Base-by-base conservation (phyloP, 805 yeast species). In the Sporopachydermia quercuum region DNA sequence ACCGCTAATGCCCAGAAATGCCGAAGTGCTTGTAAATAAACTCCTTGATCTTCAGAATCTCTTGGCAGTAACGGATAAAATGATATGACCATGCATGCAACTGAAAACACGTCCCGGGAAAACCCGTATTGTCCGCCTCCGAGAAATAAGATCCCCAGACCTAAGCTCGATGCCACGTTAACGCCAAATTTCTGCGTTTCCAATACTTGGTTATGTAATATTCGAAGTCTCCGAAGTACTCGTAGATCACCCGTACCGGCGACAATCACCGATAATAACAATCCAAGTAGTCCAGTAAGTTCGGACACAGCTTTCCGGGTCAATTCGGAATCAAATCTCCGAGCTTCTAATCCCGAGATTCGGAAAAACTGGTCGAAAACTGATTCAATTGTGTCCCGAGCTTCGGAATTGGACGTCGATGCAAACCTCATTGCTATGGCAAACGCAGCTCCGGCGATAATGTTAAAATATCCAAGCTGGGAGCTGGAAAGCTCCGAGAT, bases 71-170 rank as follows among this genome's bases (percentile, higher is more conserved):
- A 63, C 2, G 96, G 96, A 47, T 84, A 76, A n/a, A 82, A 62
- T 0, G 96, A 69, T 0, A 84, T 70, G 1, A 85, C 59, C 48
- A 91, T 64, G 2, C 78, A 56, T 0, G 87, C 94, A 40, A 77
- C 61, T 2, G 84, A 74, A 49, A 79, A 62, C 41, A 73, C 68
- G 3, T 80, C 71, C 4, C 58, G 68, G 33, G 73, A 66, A 42
- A 91, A 70, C 0, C 94, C 86, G 55, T 75, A 85, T 54, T 85
- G 96, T 0, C 97, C 96, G 1, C 95, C 91, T 0, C 96, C 96
- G 30, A 91, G 56, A 52, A 89, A 87, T 40, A 89, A 61, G 49
- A 89, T 75, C 2, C 99, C 99, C 33, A 91, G 57, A 0, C 94
- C 82, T 63, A 83, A 70, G 49, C 82, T 84, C 1, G 77, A 65